These are phyloP conservation scores for Catharanthus roseus DNA, from an alignment of 257 asterid species.

Conservation along the genomic window DNA sequence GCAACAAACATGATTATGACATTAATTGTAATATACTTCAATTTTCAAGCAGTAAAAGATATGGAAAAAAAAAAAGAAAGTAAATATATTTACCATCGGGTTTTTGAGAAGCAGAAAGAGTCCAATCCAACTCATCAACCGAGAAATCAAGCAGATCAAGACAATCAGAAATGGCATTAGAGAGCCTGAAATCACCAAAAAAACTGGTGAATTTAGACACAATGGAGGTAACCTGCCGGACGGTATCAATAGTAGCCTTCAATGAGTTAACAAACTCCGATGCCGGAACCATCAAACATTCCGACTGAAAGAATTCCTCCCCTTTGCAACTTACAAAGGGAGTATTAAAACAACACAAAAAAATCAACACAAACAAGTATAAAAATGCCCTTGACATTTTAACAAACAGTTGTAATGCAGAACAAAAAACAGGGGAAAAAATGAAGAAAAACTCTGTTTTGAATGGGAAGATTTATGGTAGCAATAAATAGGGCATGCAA, in stretches of 20 bases:
- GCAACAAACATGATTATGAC: not conserved
- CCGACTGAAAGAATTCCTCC: conserved; percentile 26
- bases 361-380: not conserved
- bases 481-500: not conserved
- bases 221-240: conserved; percentile 42
- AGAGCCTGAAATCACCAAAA: conserved; percentile 52
- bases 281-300: conserved; percentile 47
- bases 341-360: conserved; percentile 19
- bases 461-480: not conserved
- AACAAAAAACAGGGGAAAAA: not conserved
- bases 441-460: not conserved
- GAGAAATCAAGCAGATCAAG: conserved; percentile 69
- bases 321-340: conserved; percentile 11
- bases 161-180: conserved; percentile 61
- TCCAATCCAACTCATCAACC: conserved; percentile 47
- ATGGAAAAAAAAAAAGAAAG: not conserved
- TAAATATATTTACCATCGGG: conserved; percentile 35
- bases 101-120: conserved; percentile 48
- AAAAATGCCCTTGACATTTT: not conserved
- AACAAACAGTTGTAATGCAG: too few relatives aligned
- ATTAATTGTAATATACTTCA: too few relatives aligned
- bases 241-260: conserved; percentile 36
- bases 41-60: too few relatives aligned
- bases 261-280: conserved; percentile 44
- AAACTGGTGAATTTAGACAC: conserved; percentile 38